phyloP scores from a whole-genome alignment of 257 asterid species.

The Penstemon newberryi region DNA sequence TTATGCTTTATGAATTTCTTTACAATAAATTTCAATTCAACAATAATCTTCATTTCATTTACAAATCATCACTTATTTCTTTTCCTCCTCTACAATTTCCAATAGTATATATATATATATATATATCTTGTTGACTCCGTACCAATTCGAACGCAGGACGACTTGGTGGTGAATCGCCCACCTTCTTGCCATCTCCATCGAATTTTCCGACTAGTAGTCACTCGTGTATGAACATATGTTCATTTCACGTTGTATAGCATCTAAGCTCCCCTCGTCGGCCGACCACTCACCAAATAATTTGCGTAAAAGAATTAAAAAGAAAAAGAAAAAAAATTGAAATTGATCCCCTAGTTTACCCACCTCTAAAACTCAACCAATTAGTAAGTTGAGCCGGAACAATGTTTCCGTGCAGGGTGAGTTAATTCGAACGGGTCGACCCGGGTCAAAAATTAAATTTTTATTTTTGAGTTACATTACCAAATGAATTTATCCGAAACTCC shows the following conservation, averaged over 20 bases:
- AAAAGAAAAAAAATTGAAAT: conserved; percentile 7
- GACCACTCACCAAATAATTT: conserved; percentile 15
- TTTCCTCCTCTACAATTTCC: not conserved
- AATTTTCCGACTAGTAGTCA: conserved; percentile 13
- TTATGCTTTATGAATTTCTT: conserved; percentile 21
- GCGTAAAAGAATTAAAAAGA: conserved; percentile 5
- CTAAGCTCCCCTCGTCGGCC: not conserved
- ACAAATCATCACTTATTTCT: conserved; percentile 16
- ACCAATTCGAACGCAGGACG: conserved; percentile 51
- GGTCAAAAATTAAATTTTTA: not conserved
- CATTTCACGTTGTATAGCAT: not conserved
- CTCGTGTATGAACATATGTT: not conserved
- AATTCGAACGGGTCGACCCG: conserved; percentile 30
- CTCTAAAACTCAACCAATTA: not conserved
- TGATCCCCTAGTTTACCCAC: not conserved
- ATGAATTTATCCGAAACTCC: conserved; percentile 34
- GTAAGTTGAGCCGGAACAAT: not conserved
- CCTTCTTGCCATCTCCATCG: conserved; percentile 61
- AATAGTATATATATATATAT: no score
- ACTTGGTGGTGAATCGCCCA: conserved; percentile 55
- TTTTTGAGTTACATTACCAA: conserved; percentile 17
- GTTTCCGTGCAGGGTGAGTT: not conserved
- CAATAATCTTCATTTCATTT: conserved; percentile 21
- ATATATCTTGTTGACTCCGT: conserved; percentile 14
- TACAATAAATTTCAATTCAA: conserved; percentile 30